Base-by-base conservation (phyloP, 495 filamentous ascomycete genomes). In the Hypoxylon cercidicola region DNA sequence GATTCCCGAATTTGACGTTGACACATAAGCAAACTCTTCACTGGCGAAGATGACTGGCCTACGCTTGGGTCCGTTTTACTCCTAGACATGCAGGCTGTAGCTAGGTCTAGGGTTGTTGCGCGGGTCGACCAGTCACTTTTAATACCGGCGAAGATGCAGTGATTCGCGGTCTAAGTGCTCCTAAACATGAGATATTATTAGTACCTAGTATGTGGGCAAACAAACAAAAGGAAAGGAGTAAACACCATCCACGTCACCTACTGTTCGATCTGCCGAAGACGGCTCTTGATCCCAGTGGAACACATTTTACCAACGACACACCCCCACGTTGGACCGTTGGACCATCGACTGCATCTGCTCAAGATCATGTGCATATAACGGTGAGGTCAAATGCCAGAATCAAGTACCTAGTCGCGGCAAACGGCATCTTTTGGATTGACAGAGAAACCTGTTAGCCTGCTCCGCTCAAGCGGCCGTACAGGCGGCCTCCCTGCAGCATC, bases 381-480 rank as follows among this genome's bases (percentile, higher is more conserved):
- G 34, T 16, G 16, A 49, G 5, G 15, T 19, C 16, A 4, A 43
- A 18, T n/a, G 5, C 40, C 40, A 43, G 20, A 43, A 19, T 10
- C 40, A 43, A 19, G 11, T n/a, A n/a, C n/a, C 5, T 25, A 18
- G 16, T 43, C 40, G 16, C 16, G 25, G 23, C 18, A 1, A 32
- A 32, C 6, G 48, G 32, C 10, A 34, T 45, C 4, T 15, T 13
- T 18, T 39, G 32, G 46, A 25, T 4, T 18, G 16, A 51, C 15
- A 35, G 1, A 15, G 23, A 23, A 51, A 16, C 35, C 10, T 19
- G 13, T 28, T 56, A 35, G 23, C 25, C 34, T 1, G 32, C 46
- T 66, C 63, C 55, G 56, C 39, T 61, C 32, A 50, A 32, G 56
- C 56, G 63, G 52, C 63, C 63, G 16, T 16, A 30, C 37, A 62